These are phyloP conservation scores for Vigna reflexopilosa DNA, from an alignment of 306 rosid species.

Conservation along the genomic window DNA sequence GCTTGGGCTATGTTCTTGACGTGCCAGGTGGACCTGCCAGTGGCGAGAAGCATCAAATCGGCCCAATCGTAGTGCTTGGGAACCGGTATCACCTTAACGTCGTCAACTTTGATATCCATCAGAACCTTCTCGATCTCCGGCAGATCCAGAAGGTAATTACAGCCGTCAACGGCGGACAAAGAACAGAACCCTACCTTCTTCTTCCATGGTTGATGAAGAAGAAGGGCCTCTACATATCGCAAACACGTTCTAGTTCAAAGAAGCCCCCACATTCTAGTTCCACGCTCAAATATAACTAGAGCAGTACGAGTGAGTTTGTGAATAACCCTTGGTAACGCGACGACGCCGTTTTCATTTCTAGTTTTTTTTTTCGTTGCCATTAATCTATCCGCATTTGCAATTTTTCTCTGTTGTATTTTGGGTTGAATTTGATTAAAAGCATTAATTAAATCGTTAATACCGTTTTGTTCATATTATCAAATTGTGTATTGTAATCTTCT, in stretches of 20 bases:
- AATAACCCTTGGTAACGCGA: background rate
- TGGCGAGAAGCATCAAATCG: conserved; percentile 86
- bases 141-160: conserved; percentile 60
- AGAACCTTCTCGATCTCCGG: conserved; percentile 85
- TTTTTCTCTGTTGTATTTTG: no score
- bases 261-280: conserved; percentile 54
- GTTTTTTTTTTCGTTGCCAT: no score
- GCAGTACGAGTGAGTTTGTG: background rate
- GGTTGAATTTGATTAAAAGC: no score
- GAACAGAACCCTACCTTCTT: conserved; percentile 47
- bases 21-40: conserved; percentile 93
- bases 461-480: no score
- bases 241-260: conserved; percentile 43
- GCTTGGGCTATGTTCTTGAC: conserved; percentile 97
- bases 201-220: conserved; percentile 50
- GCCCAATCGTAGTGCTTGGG: conserved; percentile 72
- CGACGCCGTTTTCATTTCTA: no score
- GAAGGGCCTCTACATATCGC: conserved; percentile 5
- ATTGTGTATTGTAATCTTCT: no score
- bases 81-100: no score
- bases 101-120: conserved; percentile 79
- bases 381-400: no score
- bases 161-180: conserved; percentile 25
- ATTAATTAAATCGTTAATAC: no score
- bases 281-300: background rate